Percentiles rank a stretch among this genome's conserved stretches.
Conservation (phyloP, 192 early-diverging fungal species). For the Mortierella alpina region DNA sequence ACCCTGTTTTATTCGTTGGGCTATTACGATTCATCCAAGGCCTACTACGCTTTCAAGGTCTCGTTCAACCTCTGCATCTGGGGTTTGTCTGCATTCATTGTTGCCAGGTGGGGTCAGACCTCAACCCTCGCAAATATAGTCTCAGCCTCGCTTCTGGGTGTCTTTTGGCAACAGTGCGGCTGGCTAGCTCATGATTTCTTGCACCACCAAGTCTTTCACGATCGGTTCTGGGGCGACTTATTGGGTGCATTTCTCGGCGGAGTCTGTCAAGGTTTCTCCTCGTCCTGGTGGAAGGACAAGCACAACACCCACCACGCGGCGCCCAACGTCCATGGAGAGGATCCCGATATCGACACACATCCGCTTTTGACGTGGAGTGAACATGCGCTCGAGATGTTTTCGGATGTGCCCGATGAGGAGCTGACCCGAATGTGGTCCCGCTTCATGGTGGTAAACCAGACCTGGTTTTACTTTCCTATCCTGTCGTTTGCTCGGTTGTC, state of each 20-base stretch:
- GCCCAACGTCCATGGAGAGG: constrained; percentile 81
- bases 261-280: constrained; percentile 81
- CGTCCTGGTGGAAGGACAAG: constrained; percentile 90
- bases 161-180: constrained; percentile 88
- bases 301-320: constrained; percentile 88
- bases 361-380: constrained; percentile 84
- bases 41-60: constrained; percentile 76
- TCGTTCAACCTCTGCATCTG: constrained; percentile 64
- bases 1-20: constrained; percentile 62
- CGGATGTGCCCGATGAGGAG: constrained; percentile 61
- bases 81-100: constrained; percentile 58
- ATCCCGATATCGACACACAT: constrained; percentile 89
- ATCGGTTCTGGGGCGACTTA: constrained; percentile 69
- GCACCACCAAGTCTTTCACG: constrained; percentile 84
- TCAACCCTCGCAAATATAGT: constrained; percentile 66
- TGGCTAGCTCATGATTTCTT: constrained; percentile 88
- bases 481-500: constrained; percentile 78
- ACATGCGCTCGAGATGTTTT: constrained; percentile 61
- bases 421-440: constrained; percentile 62
- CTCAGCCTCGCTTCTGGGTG: constrained; percentile 68
- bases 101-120: constrained; percentile 63
- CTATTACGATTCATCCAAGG: constrained; percentile 72
- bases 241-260: constrained; percentile 77
- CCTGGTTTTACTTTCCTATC: constrained; percentile 76
- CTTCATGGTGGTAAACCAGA: constrained; percentile 74